Percentiles rank a stretch among this genome's conserved stretches.
Evolutionary conservation across 768 basidiomycete genomes (phyloP).

Genomic region (Serendipita vermifera): DNA sequence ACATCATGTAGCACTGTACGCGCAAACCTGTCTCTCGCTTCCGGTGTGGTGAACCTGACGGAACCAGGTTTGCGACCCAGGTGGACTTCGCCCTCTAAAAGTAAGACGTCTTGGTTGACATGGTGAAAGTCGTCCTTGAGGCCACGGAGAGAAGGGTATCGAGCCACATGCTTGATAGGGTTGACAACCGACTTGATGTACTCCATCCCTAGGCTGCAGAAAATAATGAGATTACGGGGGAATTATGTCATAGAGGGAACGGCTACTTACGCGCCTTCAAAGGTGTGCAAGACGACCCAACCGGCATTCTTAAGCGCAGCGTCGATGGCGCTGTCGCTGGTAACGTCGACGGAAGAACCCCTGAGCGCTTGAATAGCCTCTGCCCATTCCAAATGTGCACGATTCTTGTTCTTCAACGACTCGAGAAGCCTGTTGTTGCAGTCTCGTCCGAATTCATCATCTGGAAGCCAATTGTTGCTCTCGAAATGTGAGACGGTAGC

Average conservation of each 20-base stretch:
- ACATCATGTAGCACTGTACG: conserved; percentile 10
- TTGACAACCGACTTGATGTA: conserved; percentile 8
- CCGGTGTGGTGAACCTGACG: not conserved
- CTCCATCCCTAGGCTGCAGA: not conserved
- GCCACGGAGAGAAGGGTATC: not conserved
- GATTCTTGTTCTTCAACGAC: not conserved
- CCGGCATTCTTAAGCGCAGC: not conserved
- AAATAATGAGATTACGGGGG: not conserved
- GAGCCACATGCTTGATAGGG: not conserved
- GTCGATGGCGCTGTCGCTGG: not conserved
- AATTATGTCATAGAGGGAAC: not conserved
- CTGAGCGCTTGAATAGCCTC: not conserved
- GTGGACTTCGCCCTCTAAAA: conserved; percentile 9
- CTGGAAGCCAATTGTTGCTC: not conserved
- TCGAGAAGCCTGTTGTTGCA: not conserved
- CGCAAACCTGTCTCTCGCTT: conserved; percentile 7
- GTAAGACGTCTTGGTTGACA: conserved; percentile 4
- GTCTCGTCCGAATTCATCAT: not conserved
- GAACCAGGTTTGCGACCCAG: conserved; percentile 10
- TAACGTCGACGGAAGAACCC: not conserved
- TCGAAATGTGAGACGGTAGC: not conserved
- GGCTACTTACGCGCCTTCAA: not conserved
- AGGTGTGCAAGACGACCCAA: conserved; percentile 7
- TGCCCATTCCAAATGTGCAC: not conserved
- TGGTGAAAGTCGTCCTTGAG: not conserved